Conservation (phyloP, 768 basidiomycete species). For the Panus rudis region DNA sequence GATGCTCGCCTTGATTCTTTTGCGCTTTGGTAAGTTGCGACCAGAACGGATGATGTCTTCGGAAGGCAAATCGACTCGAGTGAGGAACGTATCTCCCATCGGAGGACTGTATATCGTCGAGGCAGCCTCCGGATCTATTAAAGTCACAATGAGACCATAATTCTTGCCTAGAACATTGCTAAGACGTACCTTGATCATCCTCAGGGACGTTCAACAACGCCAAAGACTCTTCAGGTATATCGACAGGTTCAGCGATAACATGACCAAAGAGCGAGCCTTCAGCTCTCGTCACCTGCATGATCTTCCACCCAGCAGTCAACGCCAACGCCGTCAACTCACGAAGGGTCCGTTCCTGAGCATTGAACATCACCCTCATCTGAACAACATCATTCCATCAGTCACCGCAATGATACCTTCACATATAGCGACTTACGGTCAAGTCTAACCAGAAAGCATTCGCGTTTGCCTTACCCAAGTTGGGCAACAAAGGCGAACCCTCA, state of each 20-base stretch:
- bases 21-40: no score
- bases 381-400: constrained; percentile 56
- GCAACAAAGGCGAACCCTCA: constrained; percentile 53
- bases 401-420: constrained; percentile 31
- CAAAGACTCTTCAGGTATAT: constrained; percentile 33
- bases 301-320: constrained; percentile 61
- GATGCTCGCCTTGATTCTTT: no score
- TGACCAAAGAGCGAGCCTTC: constrained; percentile 66
- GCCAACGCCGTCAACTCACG: constrained; percentile 52
- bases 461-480: constrained; percentile 69
- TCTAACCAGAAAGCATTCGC: constrained; percentile 69
- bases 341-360: constrained; percentile 64
- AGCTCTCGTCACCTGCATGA: constrained; percentile 50
- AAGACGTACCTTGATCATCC: background rate
- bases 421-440: constrained; percentile 39
- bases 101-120: constrained; percentile 7
- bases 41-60: constrained; percentile 20
- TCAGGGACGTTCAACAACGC: constrained; percentile 10
- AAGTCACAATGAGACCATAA: background rate
- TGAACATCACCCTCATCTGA: constrained; percentile 68
- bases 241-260: constrained; percentile 57
- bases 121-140: background rate
- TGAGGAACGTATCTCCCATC: constrained; percentile 20
- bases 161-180: no score
- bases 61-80: constrained; percentile 16